Evolutionary conservation across 176 grass and related monocot species (phyloP), one percentile per base, ranked within the genome.

Genomic region (Triticum dicoccoides): DNA sequence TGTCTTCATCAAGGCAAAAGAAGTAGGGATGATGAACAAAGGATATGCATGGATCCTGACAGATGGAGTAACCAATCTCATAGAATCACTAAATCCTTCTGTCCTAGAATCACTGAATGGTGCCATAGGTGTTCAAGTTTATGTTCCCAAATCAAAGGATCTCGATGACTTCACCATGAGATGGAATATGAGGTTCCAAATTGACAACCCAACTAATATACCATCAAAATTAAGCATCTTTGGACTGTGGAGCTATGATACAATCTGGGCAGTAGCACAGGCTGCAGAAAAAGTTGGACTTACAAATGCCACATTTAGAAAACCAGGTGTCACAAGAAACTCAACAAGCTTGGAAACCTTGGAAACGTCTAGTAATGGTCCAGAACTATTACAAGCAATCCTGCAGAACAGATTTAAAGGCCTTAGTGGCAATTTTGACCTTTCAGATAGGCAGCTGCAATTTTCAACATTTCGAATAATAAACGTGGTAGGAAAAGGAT

Each of bases 1-100:
- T 8, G 69, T 95, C 42, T 88, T 92, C 67, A 47, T 23, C 56
- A 84, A 95, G 23, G 86, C 83, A 42, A 88, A 81, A 45, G 86
- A 84, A 23, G 20, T 84, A 56, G 93, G 90, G 3, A 89, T 95
- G 93, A 90, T 95, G 93, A 80, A 44, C 24, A 54, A 92, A 86
- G 85, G 82, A 11, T 88, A 72, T 86, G 90, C 71, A 62, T 95
- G 93, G 93, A 90, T 92, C 52, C 73, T 90, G 44, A 92, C 90
- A 9, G 80, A 72, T 76, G 93, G 85, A 83, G 7, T 90, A 66
- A 72, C 82, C 3, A 90, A 86, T 70, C 32, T 95, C 18, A 25
- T 92, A 5, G 85, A 92, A 12, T 88, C 82, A 12, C 30, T 92
- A 1, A 37, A 73, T 58, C 23, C 79, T 65, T 77, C 80, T 65